These are phyloP conservation scores for Hypoxylon sp. DNA, from an alignment of 2,329 filamentous ascomycete species.

Conservation along the genomic window DNA sequence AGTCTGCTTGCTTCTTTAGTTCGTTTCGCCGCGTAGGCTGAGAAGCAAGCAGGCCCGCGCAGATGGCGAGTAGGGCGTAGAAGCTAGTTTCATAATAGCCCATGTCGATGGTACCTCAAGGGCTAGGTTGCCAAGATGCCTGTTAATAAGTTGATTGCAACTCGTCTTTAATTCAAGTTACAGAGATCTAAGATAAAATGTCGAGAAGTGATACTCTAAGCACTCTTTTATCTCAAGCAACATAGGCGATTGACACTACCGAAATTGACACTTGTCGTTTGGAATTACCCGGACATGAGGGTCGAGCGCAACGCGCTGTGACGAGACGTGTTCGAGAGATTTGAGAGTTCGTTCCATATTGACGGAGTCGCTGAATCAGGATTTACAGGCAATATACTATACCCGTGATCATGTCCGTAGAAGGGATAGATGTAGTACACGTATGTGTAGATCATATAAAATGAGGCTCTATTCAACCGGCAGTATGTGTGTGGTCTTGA, in stretches of 20 bases:
- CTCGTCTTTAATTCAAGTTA: slow-evolving; percentile 27
- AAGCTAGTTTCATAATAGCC: slow-evolving; percentile 50
- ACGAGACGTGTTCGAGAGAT: slow-evolving; percentile 44
- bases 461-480: slow-evolving; percentile 45
- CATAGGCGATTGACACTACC: slow-evolving; percentile 5
- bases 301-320: slow-evolving; percentile 45
- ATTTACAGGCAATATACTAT: slow-evolving; percentile 42
- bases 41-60: slow-evolving; percentile 47
- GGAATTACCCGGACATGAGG: slow-evolving; percentile 51
- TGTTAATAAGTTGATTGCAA: slow-evolving; percentile 25
- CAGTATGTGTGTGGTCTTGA: slow-evolving; percentile 14
- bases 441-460: slow-evolving; percentile 19
- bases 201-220: slow-evolving; percentile 11
- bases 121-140: slow-evolving; percentile 6
- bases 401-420: slow-evolving; percentile 21
- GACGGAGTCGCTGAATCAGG: slow-evolving; percentile 22
- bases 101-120: slow-evolving; percentile 34
- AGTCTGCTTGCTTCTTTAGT: slow-evolving; percentile 43
- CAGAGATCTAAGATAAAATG: slow-evolving; percentile 26
- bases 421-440: slow-evolving; percentile 15
- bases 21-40: slow-evolving; percentile 51
- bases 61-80: slow-evolving; percentile 46
- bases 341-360: slow-evolving; percentile 35
- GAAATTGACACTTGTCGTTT: slow-evolving; percentile 54
- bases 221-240: slow-evolving; percentile 27